A percentile compares a stretch with the other conserved stretches of the same genome.
phyloP scores from a whole-genome alignment of 257 asterid genomes.

The Handroanthus guayacan region DNA sequence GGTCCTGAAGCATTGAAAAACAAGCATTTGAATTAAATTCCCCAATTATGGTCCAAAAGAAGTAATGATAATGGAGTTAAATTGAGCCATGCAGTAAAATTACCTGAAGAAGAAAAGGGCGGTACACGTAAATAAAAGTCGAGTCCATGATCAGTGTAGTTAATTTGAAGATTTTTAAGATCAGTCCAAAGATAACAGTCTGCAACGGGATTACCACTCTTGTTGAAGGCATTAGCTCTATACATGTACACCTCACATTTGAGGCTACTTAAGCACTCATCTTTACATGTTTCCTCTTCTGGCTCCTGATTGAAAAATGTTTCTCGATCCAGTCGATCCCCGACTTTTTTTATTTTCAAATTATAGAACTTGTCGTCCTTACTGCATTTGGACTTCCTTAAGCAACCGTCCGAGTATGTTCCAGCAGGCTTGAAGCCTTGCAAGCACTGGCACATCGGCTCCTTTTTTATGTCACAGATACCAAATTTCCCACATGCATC shows the following conservation, averaged over 20 bases:
- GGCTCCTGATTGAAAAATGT: background rate
- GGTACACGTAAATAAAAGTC: constrained; percentile 38
- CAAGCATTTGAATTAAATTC: too few relatives aligned
- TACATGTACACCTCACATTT: constrained; percentile 41
- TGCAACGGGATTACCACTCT: background rate
- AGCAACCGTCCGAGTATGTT: constrained; percentile 36
- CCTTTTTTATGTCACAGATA: constrained; percentile 21
- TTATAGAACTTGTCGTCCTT: constrained; percentile 21
- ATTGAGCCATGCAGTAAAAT: background rate
- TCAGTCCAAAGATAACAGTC: constrained; percentile 40
- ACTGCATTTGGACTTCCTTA: constrained; percentile 5
- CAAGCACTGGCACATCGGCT: constrained; percentile 41
- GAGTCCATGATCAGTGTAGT: background rate
- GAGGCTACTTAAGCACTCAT: constrained; percentile 36
- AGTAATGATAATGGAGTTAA: too few relatives aligned
- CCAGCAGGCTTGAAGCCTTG: constrained; percentile 33
- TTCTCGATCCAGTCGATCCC: background rate
- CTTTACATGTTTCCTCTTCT: constrained; percentile 26
- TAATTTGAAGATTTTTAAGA: constrained; percentile 35
- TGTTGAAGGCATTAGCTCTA: background rate
- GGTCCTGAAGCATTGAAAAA: background rate
- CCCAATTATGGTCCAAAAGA: too few relatives aligned
- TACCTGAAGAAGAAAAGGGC: background rate
- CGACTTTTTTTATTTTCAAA: background rate
- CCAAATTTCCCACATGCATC: constrained; percentile 44